Base-by-base conservation (phyloP, 192 early-diverging fungal species). In the Entomortierella beljakovae region DNA sequence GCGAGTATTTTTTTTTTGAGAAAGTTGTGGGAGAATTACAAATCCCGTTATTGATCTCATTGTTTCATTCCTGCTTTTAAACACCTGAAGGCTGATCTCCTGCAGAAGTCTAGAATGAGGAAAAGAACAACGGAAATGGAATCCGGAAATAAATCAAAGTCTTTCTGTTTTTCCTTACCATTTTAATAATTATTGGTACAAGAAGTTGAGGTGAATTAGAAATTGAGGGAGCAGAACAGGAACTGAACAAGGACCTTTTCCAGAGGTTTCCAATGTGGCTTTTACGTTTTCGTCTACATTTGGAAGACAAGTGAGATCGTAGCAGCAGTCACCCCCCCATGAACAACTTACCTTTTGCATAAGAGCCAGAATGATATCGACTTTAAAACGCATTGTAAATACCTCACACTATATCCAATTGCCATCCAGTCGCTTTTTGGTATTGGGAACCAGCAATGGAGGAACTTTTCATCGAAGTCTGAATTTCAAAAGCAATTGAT, bases 191-290 rank as follows among this genome's bases (percentile, higher is more conserved):
- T 6, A 7, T 29, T 6, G 34, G 18, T 3, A 34, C 4, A 32
- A 6, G 4, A 13, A 10, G 29, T 57, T 57, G 13, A 57, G 20
- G 43, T 40, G 37, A 40, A 40, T 40, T 40, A 6, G 7, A 40
- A 15, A 46, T 20, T 20, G 43, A 20, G 20, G 43, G 37, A 40
- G 7, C 6, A 13, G 37, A 40, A 40, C 37, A 13, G 13, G 37
- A 9, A 9, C 13, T 40, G 13, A 40, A 40, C 37, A 13, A 6
- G 7, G 6, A 9, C 7, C 37, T 4, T 46, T 46, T 46, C 43
- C 43, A 46, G 43, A 46, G 43, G 15, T 46, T 46, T 46, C 43
- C 43, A 46, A 40, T 46, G 43, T 46, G 43, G 43, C 43, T 46
- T 46, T 46, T n/a, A n/a, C n/a, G 5, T 16, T 46, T 46, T 46